Evolutionary conservation across 192 early-diverging fungal species (phyloP), one percentile per base, ranked within the genome.

Genomic region (Geranomyces michiganensis): DNA sequence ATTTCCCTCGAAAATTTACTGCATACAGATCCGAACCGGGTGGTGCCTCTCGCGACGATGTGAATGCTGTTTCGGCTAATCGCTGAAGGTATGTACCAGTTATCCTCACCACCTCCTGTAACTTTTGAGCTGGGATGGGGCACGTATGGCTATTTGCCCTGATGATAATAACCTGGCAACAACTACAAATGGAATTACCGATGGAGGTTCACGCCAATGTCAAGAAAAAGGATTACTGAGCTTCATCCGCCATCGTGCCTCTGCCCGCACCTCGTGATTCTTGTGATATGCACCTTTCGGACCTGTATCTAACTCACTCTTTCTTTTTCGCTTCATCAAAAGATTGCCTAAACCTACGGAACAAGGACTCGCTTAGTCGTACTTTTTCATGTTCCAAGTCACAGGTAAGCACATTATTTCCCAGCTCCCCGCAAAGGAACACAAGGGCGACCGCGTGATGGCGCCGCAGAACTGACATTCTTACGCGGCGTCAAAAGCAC

Each of bases 171-270:
- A 22, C 58, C 68, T 62, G 56, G 71, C 62, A 66, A 72, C 30
- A 31, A 72, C 30, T 41, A 62, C 66, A 41, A 60, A 66, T 72
- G 71, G 71, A 72, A 72, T 72, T 72, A 72, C 71, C 71, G 71
- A 41, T 63, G 70, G 71, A 72, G 53, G 36, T 41, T 72, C 64
- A 67, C 48, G 36, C 68, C 53, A 10, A 41, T 64, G 64, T 72
- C 48, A 63, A 72, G 64, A 55, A 64, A 67, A 62, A 58, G 62
- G 62, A 56, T 66, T 27, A 68, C 71, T 72, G 71, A 72, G 71
- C 62, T 45, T 51, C 41, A 26, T 46, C 9, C 26, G 29, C n/a
- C n/a, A n/a, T n/a, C 9, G 65, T 26, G 44, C 62, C n/a, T 65
- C 14, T 70, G 29, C n/a, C 30, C 9, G 21, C 24, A 26, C 12